phyloP scores from a whole-genome alignment of 495 filamentous ascomycete species.

The Aspergillus leporis region DNA sequence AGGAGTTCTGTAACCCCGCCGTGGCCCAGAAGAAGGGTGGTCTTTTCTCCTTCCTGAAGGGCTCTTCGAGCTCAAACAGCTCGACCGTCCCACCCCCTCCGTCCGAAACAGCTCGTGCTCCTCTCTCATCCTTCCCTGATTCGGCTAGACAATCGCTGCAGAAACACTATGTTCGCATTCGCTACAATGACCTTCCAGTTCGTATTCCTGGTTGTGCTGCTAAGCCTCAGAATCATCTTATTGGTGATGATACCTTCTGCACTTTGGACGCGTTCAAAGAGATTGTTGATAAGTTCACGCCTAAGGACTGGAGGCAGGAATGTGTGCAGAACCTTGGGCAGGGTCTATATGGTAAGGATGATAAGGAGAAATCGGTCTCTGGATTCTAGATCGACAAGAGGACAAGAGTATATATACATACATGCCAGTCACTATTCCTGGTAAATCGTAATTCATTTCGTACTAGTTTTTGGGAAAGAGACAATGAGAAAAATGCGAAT shows the following conservation, averaged over 20 bases:
- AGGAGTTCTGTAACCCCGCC: conserved; percentile 30
- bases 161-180: conserved; percentile 86
- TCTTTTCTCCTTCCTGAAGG: conserved; percentile 36
- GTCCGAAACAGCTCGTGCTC: conserved; percentile 36
- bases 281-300: conserved; percentile 88
- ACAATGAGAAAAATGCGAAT: too few relatives aligned
- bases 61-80: conserved; percentile 22
- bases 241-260: conserved; percentile 89
- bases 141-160: conserved; percentile 51
- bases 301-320: conserved; percentile 72
- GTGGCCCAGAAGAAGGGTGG: conserved; percentile 25
- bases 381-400: conserved; percentile 32
- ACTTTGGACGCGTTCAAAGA: conserved; percentile 89
- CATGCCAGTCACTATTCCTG: background rate
- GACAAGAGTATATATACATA: background rate
- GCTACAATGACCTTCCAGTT: conserved; percentile 86
- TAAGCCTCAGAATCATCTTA: conserved; percentile 74
- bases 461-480: too few relatives aligned
- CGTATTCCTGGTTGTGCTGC: conserved; percentile 77
- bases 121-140: conserved; percentile 32
- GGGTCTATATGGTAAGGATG: conserved; percentile 40
- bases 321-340: conserved; percentile 67
- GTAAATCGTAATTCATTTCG: too few relatives aligned
- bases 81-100: conserved; percentile 18
- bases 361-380: conserved; percentile 32